Percentiles rank a stretch among this genome's conserved stretches.
Evolutionary conservation across 2,329 filamentous ascomycete genomes (phyloP).

Genomic region (Curvularia verruculosa): DNA sequence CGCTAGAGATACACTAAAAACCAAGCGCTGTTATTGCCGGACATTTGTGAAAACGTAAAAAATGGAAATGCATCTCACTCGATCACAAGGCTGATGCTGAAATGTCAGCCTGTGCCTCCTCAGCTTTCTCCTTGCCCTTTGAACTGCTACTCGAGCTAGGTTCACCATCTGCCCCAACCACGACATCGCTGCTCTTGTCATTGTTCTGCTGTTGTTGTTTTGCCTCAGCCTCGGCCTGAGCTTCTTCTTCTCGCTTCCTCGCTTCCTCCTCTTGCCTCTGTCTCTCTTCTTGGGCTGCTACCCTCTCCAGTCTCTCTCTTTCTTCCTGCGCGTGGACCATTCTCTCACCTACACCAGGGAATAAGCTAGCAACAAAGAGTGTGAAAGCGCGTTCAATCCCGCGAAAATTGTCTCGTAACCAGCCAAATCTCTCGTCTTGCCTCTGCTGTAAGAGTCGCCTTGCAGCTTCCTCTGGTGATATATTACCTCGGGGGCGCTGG

Average conservation of each 20-base stretch:
- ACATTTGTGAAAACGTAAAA: background rate
- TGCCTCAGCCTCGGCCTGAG: slow-evolving; percentile 9
- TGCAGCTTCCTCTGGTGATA: slow-evolving; percentile 52
- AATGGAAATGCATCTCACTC: background rate
- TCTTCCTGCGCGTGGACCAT: slow-evolving; percentile 64
- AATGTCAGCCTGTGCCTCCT: background rate
- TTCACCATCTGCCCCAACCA: slow-evolving; percentile 3
- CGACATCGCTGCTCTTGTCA: slow-evolving; percentile 19
- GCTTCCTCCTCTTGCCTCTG: slow-evolving; percentile 24
- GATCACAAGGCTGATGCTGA: background rate
- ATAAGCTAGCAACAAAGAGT: slow-evolving; percentile 67
- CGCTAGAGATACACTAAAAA: background rate
- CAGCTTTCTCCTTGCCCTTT: slow-evolving; percentile 30
- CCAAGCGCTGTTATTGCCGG: background rate
- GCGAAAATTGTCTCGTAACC: slow-evolving; percentile 48
- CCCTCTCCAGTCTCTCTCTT: slow-evolving; percentile 45
- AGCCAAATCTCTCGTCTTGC: slow-evolving; percentile 35
- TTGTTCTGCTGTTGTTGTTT: slow-evolving; percentile 3
- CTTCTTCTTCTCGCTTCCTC: slow-evolving; percentile 15
- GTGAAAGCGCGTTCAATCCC: slow-evolving; percentile 62
- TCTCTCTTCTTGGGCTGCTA: slow-evolving; percentile 34
- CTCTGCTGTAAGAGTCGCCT: slow-evolving; percentile 49
- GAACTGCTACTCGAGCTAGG: slow-evolving; percentile 5
- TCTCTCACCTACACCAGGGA: slow-evolving; percentile 67
- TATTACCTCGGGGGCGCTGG: slow-evolving; percentile 23